Base-by-base conservation (phyloP, 2,329 filamentous ascomycete species). In the Lachnellula hyalina region DNA sequence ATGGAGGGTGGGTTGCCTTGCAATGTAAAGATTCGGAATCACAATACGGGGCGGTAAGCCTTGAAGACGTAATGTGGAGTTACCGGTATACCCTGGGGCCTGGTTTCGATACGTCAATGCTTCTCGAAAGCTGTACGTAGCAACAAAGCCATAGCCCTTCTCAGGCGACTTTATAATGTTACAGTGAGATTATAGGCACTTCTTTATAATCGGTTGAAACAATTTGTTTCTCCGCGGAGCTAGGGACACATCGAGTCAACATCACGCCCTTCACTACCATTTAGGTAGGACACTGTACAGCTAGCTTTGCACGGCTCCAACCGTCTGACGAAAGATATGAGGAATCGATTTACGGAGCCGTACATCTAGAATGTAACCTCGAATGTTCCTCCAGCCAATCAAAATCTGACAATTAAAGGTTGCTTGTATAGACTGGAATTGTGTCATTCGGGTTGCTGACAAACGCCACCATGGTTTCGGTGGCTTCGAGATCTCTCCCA, bases 1-100 rank as follows among this genome's bases (percentile, higher is more conserved):
- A 86, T 86, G 82, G 73, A 82, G 51, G 81, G 75, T 2, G 83
- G 83, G 0, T 65, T 86, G 56, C 82, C 81, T 5, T 67, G 64
- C 54, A 56, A 44, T 35, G 60, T 68, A 1, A 63, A 54, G 45
- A 25, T 34, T 17, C 48, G 54, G 19, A 32, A 32, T 32, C 28
- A 32, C 8, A 11, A 11, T 32, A 38, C n/a, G 12, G 19, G 14
- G 14, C 12, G 17, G 42, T 32, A 17, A 46, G 17, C 12, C 12
- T 46, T 5, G n/a, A 46, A 4, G 41, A 44, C 23, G 19, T 23
- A 19, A 23, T 44, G 14, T 40, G 41, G 41, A 44, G 19, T 19
- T 44, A 44, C 4, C 11, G 11, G 19, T 32, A 32, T 32, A 32
- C 28, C 28, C 28, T 32, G 28, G 28, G 9, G 8, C 28, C 28